Evolutionary conservation across 1,284 basidiomycete genomes (phyloP).

Genomic region (Boletellus dicymbophilus): DNA sequence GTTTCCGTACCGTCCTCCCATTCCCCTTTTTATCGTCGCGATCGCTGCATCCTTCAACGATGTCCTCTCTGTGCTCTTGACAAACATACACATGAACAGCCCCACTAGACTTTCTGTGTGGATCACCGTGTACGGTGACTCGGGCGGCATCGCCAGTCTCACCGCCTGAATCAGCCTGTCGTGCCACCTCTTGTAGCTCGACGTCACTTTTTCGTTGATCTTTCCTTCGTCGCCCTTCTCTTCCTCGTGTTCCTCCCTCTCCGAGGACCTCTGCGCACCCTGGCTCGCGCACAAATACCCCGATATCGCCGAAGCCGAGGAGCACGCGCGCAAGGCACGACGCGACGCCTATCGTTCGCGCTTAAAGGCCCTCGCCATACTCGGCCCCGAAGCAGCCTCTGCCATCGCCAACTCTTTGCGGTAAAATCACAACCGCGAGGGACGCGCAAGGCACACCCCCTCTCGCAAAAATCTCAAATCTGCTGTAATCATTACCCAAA

Average conservation of each 20-base stretch:
- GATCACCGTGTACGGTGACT: conserved; percentile 74
- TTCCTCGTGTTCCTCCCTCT: conserved; percentile 26
- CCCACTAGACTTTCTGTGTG: conserved; percentile 92
- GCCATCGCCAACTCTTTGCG: no score
- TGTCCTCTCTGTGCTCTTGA: conserved; percentile 64
- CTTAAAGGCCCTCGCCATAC: conserved; percentile 8
- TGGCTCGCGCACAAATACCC: neutral
- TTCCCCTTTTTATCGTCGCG: conserved; percentile 86
- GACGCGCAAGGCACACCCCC: no score
- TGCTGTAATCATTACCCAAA: no score
- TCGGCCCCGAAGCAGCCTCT: conserved; percentile 1
- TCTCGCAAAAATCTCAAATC: no score
- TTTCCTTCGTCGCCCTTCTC: conserved; percentile 66
- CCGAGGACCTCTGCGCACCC: neutral
- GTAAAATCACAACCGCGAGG: no score
- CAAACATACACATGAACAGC: conserved; percentile 86
- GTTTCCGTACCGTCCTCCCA: conserved; percentile 93
- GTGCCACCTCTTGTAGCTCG: conserved; percentile 87
- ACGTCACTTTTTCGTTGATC: conserved; percentile 78
- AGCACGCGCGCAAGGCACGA: conserved; percentile 14
- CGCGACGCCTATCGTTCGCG: conserved; percentile 15
- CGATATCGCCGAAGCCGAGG: conserved; percentile 2
- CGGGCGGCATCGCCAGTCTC: conserved; percentile 64
- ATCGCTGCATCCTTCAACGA: conserved; percentile 73
- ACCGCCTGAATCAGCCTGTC: conserved; percentile 81